Base-by-base conservation (phyloP, 192 early-diverging fungal genomes). In the Chytriomyces confervae region DNA sequence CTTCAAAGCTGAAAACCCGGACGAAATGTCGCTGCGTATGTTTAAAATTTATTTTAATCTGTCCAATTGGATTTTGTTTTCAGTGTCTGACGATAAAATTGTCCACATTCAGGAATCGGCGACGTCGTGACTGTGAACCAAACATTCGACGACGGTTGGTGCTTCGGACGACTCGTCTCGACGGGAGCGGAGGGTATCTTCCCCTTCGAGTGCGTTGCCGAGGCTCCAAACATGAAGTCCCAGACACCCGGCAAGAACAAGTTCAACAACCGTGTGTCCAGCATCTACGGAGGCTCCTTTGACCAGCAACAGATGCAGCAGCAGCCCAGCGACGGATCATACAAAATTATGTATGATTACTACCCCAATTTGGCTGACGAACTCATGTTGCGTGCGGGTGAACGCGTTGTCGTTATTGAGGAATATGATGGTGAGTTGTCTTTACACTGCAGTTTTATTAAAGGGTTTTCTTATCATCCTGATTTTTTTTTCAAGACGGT, bases 391-490 rank as follows among this genome's bases (percentile, higher is more conserved):
- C 11, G 62, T 68, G 44, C 16, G 29, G 67, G 43, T 47, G 43
- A 69, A 16, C 16, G 6, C 29, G 67, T 18, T 36, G 13, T 18
- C 47, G 18, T 20, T 2, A 5, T 13, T 62, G 77, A 69, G 36
- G 77, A 78, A 69, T 78, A 78, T 45, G 77, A 78, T 61, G 77
- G 71, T 47, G 77, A 68, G 11, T 57, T 20, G 53, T 57, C 1
- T 11, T 3, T 57, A 57, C 3, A 36, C 0, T 36, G 29, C 2
- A 36, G 1, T 57, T 57, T 57, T 3, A 11, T 11, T 0, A 0
- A 20, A 18, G 11, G 0, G 53, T 18, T 57, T 57, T 11, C 3
- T 1, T 57, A 3, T 3, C 0, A 57, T 2, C 2, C 11, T 57
- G 53, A 20, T 1, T 57, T 18, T 18, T 20, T 20, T 57, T 11